Base-by-base conservation (phyloP, 768 basidiomycete genomes). In the Pholiota conissans region DNA sequence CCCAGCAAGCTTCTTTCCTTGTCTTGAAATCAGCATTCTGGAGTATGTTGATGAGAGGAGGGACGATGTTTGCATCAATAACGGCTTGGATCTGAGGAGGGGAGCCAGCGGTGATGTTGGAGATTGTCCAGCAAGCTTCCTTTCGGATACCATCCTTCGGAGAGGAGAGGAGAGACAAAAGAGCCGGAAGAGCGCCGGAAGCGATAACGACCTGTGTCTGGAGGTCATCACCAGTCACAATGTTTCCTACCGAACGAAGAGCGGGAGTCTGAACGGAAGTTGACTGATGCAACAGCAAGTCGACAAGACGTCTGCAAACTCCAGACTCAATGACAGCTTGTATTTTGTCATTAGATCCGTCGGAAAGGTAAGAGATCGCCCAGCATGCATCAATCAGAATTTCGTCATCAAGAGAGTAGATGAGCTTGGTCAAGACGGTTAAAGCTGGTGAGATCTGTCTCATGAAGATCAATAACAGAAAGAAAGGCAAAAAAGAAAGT, bases 91-190 rank as follows among this genome's bases (percentile, higher is more conserved):
- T 99, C 76, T 99, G 97, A 65, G 89, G 89, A 22, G 97, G 93
- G 47, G 91, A 93, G 46, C 97, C 97, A 34, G 97, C 97, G 47
- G 97, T 99, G 70, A 99, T 84, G 75, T 99, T 99, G 47, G 94
- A 97, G 68, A 99, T 98, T 16, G 97, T 99, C 97, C 97, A 99
- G 77, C 97, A 99, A 24, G 97, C 96, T 74, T 99, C 96, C 79
- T 99, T 99, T 67, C 96, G 85, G 68, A 99, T 99, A 47, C 95
- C 97, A 63, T 99, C 97, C 78, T 99, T 99, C 27, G 95, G 93
- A 22, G 95, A 98, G 2, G 92, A 94, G 53, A 99, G 81, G 20
- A 99, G 81, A 22, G 92, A 88, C 40, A 99, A 86, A 48, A 99
- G 85, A 5, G 97, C 97, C 3, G 95, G 90, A 22, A 99, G 90